Conservation (phyloP, 352 stramenopile species). For the Pythium grandisporangium region DNA sequence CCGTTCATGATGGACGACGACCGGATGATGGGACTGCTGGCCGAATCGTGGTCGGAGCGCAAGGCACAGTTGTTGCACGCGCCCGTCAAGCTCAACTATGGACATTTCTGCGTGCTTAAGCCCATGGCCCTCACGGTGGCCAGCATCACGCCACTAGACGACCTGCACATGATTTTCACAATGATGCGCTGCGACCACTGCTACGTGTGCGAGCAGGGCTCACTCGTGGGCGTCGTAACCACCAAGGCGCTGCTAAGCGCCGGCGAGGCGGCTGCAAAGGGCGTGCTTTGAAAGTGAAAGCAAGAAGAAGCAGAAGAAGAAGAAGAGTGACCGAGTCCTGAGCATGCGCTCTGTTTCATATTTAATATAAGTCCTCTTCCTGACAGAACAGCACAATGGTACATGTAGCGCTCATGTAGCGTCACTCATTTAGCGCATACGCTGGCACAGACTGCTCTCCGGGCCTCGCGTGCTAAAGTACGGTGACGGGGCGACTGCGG, state of each 20-base stretch:
- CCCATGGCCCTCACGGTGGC: slow-evolving; percentile 80
- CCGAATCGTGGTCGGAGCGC: slow-evolving; percentile 43
- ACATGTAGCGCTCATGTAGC: too few relatives aligned
- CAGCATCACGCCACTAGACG: slow-evolving; percentile 68
- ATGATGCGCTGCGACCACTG: slow-evolving; percentile 85
- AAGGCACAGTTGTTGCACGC: slow-evolving; percentile 54
- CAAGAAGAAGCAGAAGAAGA: too few relatives aligned
- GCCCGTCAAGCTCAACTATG: slow-evolving; percentile 63
- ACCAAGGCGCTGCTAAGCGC: slow-evolving; percentile 60
- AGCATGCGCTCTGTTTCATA: too few relatives aligned
- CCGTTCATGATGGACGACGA: slow-evolving; percentile 80
- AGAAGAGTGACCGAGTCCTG: too few relatives aligned
- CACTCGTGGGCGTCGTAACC: slow-evolving; percentile 75
- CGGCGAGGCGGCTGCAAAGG: slow-evolving; percentile 16
- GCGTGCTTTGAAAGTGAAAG: too few relatives aligned
- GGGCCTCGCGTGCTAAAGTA: too few relatives aligned
- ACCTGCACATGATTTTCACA: slow-evolving; percentile 88
- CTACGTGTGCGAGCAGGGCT: slow-evolving; percentile 82
- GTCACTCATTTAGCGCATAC: too few relatives aligned
- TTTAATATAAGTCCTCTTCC: too few relatives aligned
- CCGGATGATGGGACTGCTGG: slow-evolving; percentile 70
- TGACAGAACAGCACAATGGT: too few relatives aligned
- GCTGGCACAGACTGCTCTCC: too few relatives aligned
- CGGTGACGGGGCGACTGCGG: slow-evolving; percentile 39
- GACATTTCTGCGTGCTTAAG: slow-evolving; percentile 47